Conservation (phyloP, 169 alveolate species). For the Eimeria maxima region DNA sequence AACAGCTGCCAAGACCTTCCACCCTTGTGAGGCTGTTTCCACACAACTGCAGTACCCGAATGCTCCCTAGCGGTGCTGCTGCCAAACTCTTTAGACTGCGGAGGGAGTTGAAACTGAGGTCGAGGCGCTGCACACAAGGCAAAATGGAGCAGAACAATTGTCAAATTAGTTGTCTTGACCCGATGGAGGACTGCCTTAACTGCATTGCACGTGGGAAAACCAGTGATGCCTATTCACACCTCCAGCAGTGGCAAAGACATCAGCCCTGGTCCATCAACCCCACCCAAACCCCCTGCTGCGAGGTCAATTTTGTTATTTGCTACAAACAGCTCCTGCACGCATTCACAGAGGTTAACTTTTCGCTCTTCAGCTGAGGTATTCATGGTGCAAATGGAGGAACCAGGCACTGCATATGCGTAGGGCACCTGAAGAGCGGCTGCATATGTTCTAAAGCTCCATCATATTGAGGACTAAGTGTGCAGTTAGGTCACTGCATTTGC, state of each 20-base stretch:
- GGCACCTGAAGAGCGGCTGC: background rate
- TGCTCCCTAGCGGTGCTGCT: conserved; percentile 37
- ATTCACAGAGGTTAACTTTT: background rate
- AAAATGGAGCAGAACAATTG: background rate
- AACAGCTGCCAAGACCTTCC: conserved; percentile 64
- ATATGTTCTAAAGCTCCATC: background rate
- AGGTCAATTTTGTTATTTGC: conserved; percentile 74
- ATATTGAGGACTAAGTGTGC: background rate
- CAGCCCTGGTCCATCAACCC: conserved; percentile 67
- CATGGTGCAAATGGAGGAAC: background rate
- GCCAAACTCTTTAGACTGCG: conserved; percentile 17
- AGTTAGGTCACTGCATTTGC: background rate
- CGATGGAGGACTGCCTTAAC: background rate
- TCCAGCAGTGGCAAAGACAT: conserved; percentile 51
- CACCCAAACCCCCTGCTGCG: conserved; percentile 76
- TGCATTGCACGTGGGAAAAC: background rate
- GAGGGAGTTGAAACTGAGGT: conserved; percentile 70
- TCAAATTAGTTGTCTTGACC: background rate
- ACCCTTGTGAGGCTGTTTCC: conserved; percentile 61
- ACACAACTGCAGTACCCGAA: conserved; percentile 63
- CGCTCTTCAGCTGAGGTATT: background rate
- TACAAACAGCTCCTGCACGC: conserved; percentile 74
- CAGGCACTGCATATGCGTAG: background rate
- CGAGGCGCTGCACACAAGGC: conserved; percentile 60
- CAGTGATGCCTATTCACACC: background rate